Evolutionary conservation across 768 basidiomycete species (phyloP).

Genomic region (Coprinopsis strossmayeri): DNA sequence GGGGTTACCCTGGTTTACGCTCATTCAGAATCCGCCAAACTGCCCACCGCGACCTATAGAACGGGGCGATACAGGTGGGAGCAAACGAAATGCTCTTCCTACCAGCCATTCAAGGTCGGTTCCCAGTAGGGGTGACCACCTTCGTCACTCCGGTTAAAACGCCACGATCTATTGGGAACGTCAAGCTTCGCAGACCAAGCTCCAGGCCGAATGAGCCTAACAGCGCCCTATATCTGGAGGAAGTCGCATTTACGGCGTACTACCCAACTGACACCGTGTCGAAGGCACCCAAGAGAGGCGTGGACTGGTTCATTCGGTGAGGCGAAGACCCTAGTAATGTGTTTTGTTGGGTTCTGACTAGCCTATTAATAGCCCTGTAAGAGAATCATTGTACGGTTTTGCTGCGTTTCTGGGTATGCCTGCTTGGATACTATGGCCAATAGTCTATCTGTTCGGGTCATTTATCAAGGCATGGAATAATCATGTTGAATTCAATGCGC

Average conservation of each 20-base stretch:
- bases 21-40: too few relatives aligned
- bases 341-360: neutral
- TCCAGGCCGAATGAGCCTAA: constrained; percentile 20
- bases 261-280: constrained; percentile 47
- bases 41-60: too few relatives aligned
- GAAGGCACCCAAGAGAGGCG: constrained; percentile 28
- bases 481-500: neutral
- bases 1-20: too few relatives aligned
- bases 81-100: constrained; percentile 36
- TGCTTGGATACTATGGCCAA: constrained; percentile 40
- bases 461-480: constrained; percentile 34
- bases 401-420: constrained; percentile 42
- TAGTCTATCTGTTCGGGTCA: constrained; percentile 44
- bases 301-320: constrained; percentile 55
- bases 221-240: constrained; percentile 48
- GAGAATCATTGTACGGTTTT: constrained; percentile 41
- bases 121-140: constrained; percentile 54
- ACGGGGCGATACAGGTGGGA: constrained; percentile 1
- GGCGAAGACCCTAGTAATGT: too few relatives aligned
- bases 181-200: constrained; percentile 26
- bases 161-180: constrained; percentile 31
- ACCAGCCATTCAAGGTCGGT: constrained; percentile 35
- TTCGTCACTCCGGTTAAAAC: constrained; percentile 42
- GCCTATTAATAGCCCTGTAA: constrained; percentile 31
- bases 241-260: constrained; percentile 58